Evolutionary conservation across 495 filamentous ascomycete species (phyloP), one percentile per base, ranked within the genome.

Genomic region (Daldinia childiae): DNA sequence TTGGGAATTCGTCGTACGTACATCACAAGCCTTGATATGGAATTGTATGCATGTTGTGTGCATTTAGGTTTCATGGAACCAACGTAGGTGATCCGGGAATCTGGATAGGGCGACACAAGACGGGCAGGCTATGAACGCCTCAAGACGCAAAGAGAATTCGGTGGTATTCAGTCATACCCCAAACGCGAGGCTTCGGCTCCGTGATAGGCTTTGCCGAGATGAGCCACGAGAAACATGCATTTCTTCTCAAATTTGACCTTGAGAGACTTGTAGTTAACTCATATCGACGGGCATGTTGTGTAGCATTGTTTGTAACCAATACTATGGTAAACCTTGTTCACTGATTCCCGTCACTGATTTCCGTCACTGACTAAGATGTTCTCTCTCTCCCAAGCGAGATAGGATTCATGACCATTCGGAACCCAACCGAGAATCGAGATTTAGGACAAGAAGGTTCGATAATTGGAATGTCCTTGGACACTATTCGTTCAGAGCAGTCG

Each of bases 91-190:
- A 73, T 69, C 71, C 71, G 62, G 66, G 66, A 69, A 73, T 58
- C 66, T 69, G 71, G 71, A 58, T 69, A 69, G 41, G 66, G 71
- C 66, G 48, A 62, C 71, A 73, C 62, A 73, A 60, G 66, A 69
- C 66, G 62, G 50, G 62, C 70, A 73, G 61, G 70, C 67, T 69
- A 57, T 41, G 34, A 29, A 48, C 56, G 62, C 43, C 50, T 54
- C 62, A 71, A 21, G 56, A 12, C 17, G 56, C n/a, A 61, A 58
- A 54, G 41, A 15, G 45, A 19, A 39, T 38, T 63, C 43, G 66
- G 66, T 69, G 66, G 36, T 65, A 69, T 69, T 27, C 52, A 19
- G 66, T 69, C 51, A 69, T 52, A 69, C 71, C 41, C 58, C 62
- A 63, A 59, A 66, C 58, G 66, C 66, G 43, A 73, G 66, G 71